Base-by-base conservation (phyloP, 2,329 filamentous ascomycete species). In the Lachnum nothofagi region DNA sequence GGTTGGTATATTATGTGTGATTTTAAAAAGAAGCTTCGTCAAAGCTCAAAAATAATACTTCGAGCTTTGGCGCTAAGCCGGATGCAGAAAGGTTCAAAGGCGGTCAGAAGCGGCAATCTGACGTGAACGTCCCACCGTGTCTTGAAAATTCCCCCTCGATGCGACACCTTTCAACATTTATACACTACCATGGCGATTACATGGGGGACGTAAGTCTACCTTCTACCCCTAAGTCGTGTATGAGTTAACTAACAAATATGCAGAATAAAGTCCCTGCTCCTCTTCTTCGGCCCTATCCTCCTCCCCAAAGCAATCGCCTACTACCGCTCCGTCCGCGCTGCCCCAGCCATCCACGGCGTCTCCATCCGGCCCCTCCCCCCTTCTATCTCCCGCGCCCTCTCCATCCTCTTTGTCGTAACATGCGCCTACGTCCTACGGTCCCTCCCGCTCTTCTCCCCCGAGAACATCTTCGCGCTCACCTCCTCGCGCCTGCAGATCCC, bases 401-500 rank as follows among this genome's bases (percentile, higher is more conserved):
- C 74, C 49, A 63, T 87, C 60, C 72, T 93, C 60, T 71, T 80
- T 64, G 45, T 75, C 57, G 54, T 68, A 16, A 59, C 70, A 3
- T 60, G 80, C 58, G 63, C 82, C 51, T 77, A 80, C 66, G 67
- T 87, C 44, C 60, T 83, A 50, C 76, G 80, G 50, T 83, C 85
- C 14, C 70, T 91, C 0, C 83, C 88, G 0, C 56, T 70, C 50
- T 83, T 89, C 62, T 73, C 79, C 5, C 85, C 87, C 4, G 82
- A 88, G 65, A 96, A 96, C 70, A 73, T 97, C 67, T 95, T 97
- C 74, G 64, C 68, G 24, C 68, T 74, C 16, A 96, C 91, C 1
- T 75, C 82, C 48, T 93, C 88, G 43, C 87, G 91, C 27, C 80
- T 97, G 16, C 86, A 90, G 61, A 91, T 87, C 35, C 83, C 89